Conservation (phyloP, 176 grass and related monocot genomes). For the Musa acuminata region DNA sequence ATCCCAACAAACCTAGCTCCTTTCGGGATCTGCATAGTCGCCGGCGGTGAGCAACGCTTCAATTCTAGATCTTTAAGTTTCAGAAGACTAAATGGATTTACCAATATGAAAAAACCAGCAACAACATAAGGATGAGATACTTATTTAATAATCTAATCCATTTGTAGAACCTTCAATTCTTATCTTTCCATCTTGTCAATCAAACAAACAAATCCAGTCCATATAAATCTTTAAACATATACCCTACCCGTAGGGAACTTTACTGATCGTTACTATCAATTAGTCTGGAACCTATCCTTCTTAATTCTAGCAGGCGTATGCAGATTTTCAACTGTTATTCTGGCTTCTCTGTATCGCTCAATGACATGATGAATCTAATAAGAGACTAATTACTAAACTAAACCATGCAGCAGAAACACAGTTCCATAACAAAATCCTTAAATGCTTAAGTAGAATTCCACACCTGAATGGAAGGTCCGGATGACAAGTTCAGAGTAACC, state of each 20-base stretch:
- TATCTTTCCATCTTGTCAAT: background rate
- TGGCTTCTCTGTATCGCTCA: background rate
- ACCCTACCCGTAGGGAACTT: too few relatives aligned
- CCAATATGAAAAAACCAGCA: too few relatives aligned
- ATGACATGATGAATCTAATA: background rate
- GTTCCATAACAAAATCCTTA: background rate
- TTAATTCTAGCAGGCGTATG: too few relatives aligned
- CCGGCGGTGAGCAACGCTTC: background rate
- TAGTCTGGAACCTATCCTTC: too few relatives aligned
- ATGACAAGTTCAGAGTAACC: constrained; percentile 59
- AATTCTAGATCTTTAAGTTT: too few relatives aligned
- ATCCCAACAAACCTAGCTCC: constrained; percentile 78
- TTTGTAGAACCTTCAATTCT: background rate
- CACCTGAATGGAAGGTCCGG: constrained; percentile 85
- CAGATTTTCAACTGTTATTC: background rate
- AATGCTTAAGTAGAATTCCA: background rate
- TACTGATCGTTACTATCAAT: too few relatives aligned
- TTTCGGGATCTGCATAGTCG: constrained; percentile 64
- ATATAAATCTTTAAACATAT: too few relatives aligned
- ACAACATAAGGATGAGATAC: too few relatives aligned
- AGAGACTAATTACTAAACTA: background rate
- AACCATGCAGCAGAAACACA: background rate
- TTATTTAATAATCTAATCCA: too few relatives aligned
- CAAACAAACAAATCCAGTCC: too few relatives aligned
- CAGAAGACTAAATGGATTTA: background rate